A percentile compares a stretch with the other conserved stretches of the same genome.
phyloP scores from a whole-genome alignment of 495 filamentous ascomycete genomes.

The Astrothelium macrocarpum region DNA sequence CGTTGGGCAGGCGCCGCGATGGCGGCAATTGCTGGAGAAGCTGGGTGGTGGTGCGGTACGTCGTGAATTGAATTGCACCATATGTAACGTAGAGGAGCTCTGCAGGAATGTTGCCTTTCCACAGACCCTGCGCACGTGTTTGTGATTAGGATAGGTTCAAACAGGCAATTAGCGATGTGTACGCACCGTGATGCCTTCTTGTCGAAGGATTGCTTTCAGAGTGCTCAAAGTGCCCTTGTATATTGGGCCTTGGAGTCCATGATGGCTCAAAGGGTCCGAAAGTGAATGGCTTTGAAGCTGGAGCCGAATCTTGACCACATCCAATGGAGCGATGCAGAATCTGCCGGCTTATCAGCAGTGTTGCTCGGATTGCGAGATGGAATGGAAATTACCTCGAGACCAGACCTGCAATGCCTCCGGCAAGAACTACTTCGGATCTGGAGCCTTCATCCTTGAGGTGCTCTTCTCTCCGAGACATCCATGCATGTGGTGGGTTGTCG shows the following conservation, averaged over 20 bases:
- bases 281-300: conserved; percentile 80
- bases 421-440: conserved; percentile 61
- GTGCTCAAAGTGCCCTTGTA: conserved; percentile 75
- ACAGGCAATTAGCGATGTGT: neutral
- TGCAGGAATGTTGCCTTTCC: conserved; percentile 96
- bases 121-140: conserved; percentile 51
- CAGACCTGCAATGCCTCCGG: conserved; percentile 80
- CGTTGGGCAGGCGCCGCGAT: conserved; percentile 43
- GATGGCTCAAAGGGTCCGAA: conserved; percentile 51
- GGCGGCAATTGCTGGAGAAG: conserved; percentile 43
- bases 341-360: conserved; percentile 32
- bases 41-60: conserved; percentile 63
- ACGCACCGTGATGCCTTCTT: conserved; percentile 66
- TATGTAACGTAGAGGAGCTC: conserved; percentile 90
- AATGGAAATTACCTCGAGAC: conserved; percentile 56
- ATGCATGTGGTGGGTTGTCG: neutral
- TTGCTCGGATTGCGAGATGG: neutral
- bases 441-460: conserved; percentile 5
- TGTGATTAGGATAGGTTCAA: neutral
- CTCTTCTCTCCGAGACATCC: conserved; percentile 9
- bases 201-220: conserved; percentile 58
- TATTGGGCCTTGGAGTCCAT: conserved; percentile 47
- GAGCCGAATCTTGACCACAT: conserved; percentile 94
- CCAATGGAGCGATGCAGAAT: conserved; percentile 85
- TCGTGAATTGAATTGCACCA: conserved; percentile 76